Percentiles rank a stretch among this genome's conserved stretches.
phyloP scores from a whole-genome alignment of 1,284 basidiomycete species.

The Moesziomyces parantarcticus region DNA sequence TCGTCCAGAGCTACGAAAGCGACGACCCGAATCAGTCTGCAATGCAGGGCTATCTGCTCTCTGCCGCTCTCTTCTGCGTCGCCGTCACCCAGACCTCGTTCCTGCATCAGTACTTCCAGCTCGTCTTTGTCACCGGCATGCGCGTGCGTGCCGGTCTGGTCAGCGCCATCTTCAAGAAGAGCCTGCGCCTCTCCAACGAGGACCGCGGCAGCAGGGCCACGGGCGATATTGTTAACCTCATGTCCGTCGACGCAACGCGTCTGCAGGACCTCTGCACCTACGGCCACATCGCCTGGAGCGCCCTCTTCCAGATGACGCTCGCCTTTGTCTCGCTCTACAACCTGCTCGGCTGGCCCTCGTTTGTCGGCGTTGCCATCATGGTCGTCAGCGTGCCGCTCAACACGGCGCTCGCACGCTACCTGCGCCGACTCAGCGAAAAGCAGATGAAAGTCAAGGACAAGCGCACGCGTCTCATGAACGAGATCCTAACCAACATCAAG shows the following conservation, averaged over 20 bases:
- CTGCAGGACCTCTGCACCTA: slow-evolving; percentile 89
- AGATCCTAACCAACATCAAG: slow-evolving; percentile 64
- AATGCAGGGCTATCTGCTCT: slow-evolving; percentile 58
- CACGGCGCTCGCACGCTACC: slow-evolving; percentile 77
- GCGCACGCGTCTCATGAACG: slow-evolving; percentile 65
- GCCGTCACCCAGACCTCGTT: slow-evolving; percentile 78
- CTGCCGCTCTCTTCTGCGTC: slow-evolving; percentile 74
- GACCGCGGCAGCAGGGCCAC: slow-evolving; percentile 82
- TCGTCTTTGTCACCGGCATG: slow-evolving; percentile 70
- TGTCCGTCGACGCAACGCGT: slow-evolving; percentile 88
- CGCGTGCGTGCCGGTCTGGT: slow-evolving; percentile 87
- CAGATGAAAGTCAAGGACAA: slow-evolving; percentile 90
- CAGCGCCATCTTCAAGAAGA: slow-evolving; percentile 80
- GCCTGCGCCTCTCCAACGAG: slow-evolving; percentile 76
- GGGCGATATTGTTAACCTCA: slow-evolving; percentile 89
- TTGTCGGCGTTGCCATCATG: slow-evolving; percentile 85
- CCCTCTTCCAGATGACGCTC: slow-evolving; percentile 71
- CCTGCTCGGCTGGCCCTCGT: slow-evolving; percentile 80
- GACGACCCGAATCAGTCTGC: slow-evolving; percentile 30
- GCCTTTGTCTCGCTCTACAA: slow-evolving; percentile 75
- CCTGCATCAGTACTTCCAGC: slow-evolving; percentile 83
- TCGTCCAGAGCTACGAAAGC: slow-evolving; percentile 70
- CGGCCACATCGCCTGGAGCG: slow-evolving; percentile 80
- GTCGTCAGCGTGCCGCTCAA: slow-evolving; percentile 76
- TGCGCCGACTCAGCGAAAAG: slow-evolving; percentile 80